phyloP scores from a whole-genome alignment of 1,284 basidiomycete species.

The Phlebopus sp. region DNA sequence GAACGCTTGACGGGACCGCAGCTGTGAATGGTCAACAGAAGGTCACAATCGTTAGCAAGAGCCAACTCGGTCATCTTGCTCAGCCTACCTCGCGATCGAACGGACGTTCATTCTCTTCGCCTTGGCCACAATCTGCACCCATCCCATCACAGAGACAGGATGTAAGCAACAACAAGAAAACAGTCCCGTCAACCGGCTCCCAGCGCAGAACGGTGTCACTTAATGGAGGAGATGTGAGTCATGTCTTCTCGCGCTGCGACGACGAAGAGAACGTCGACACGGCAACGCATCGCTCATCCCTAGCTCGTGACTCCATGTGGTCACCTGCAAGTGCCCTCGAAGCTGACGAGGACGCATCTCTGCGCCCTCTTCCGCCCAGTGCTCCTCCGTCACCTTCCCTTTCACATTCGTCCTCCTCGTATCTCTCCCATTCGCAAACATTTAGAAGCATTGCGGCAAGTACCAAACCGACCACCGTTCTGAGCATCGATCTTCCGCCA shows the following conservation, averaged over 20 bases:
- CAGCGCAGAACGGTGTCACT: constrained; percentile 62
- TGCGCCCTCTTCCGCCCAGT: constrained; percentile 84
- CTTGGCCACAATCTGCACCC: constrained; percentile 21
- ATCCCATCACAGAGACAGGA: constrained; percentile 27
- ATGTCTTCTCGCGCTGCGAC: constrained; percentile 34
- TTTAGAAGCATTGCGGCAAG: constrained; percentile 82
- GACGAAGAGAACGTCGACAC: constrained; percentile 42
- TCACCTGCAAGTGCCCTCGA: constrained; percentile 69
- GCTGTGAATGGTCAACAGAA: constrained; percentile 15
- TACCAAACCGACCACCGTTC: constrained; percentile 92
- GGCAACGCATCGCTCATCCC: constrained; percentile 51
- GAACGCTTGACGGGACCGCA: constrained; percentile 36
- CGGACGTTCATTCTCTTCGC: constrained; percentile 31
- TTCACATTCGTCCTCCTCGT: constrained; percentile 75
- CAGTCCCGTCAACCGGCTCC: constrained; percentile 36
- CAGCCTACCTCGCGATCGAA: constrained; percentile 27
- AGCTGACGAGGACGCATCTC: constrained; percentile 88
- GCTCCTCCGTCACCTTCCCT: constrained; percentile 81
- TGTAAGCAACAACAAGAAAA: constrained; percentile 23
- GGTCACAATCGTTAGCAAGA: constrained; percentile 15
- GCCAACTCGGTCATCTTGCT: constrained; percentile 12
- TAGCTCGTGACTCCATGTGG: constrained; percentile 68
- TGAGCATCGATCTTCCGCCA: constrained; percentile 80
- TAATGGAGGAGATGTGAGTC: constrained; percentile 44
- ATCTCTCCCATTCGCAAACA: constrained; percentile 75